A percentile compares a stretch with the other conserved stretches of the same genome.
Evolutionary conservation across 202 grass and related monocot species (phyloP).

Genomic region (Zizania palustris): DNA sequence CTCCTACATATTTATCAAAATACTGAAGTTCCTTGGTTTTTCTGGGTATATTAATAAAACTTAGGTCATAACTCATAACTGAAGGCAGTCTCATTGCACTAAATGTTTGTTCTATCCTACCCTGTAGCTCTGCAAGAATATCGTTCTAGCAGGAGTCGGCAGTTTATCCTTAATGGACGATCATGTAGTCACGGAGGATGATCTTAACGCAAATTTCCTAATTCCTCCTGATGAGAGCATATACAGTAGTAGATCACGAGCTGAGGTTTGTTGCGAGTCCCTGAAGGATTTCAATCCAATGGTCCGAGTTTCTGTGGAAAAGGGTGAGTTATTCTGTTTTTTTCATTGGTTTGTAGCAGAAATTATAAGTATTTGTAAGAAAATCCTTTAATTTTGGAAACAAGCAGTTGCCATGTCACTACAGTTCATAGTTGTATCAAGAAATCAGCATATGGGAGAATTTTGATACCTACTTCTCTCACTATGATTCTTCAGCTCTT

Average conservation of each 20-base stretch:
- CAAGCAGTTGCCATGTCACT: not conserved
- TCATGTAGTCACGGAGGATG: slow-evolving; percentile 61
- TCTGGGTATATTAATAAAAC: not conserved
- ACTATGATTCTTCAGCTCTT: not conserved
- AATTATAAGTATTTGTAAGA: not conserved
- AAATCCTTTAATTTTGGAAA: slow-evolving; percentile 22
- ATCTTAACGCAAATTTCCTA: slow-evolving; percentile 76
- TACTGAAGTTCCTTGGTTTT: not conserved
- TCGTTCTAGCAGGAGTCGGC: slow-evolving; percentile 96
- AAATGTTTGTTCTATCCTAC: slow-evolving; percentile 29
- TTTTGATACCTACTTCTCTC: not conserved
- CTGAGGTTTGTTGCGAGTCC: slow-evolving; percentile 74
- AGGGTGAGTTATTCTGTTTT: slow-evolving; percentile 51
- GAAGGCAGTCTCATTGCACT: slow-evolving; percentile 8
- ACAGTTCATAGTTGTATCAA: not conserved
- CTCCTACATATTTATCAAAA: not conserved
- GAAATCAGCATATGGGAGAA: slow-evolving; percentile 9
- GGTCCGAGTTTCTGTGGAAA: slow-evolving; percentile 67
- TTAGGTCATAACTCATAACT: not conserved
- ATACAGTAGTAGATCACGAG: slow-evolving; percentile 67
- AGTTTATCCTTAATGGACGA: slow-evolving; percentile 93
- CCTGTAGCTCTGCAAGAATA: slow-evolving; percentile 97
- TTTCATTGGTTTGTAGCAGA: slow-evolving; percentile 14
- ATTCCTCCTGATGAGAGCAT: slow-evolving; percentile 69
- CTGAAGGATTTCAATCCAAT: slow-evolving; percentile 95